Evolutionary conservation across 441 rosid species (phyloP), one percentile per base, ranked within the genome.

Genomic region (Heliophila coronopifolia): DNA sequence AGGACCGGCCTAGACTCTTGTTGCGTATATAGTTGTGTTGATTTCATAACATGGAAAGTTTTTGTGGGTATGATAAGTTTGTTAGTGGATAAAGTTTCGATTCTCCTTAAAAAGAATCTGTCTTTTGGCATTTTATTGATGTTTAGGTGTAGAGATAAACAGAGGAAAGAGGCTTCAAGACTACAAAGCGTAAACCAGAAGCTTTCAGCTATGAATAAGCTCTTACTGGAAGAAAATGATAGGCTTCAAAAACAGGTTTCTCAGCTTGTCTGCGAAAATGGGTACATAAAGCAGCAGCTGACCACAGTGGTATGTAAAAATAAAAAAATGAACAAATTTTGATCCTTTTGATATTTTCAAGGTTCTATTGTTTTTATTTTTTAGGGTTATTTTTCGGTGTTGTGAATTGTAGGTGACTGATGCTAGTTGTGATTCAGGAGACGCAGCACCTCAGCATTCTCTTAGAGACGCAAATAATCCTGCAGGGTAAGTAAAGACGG

Each of bases 201-300:
- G 73, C 71, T 92, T 59, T 78, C 85, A 2, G 96, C 98, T 1
- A 92, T 92, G 98, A 87, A 92, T 74, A 92, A 87, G 75, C 94
- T 92, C 23, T 74, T 92, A 57, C 87, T 92, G 98, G 98, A 92
- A 73, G 98, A 92, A 66, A 92, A 87, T 61, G 96, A 92, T 61
- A 81, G 98, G 80, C 74, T 92, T 81, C 98, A 92, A 73, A 92
- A 92, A 77, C 98, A 92, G 61, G 98, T 87, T 67, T 87, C 98
- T 7, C 93, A 87, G 18, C 70, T 91, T 75, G 98, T 87, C 76
- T 83, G 78, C 69, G 96, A 91, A 56, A 91, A 91, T 67, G 86
- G 96, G 68, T 87, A 81, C 84, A 87, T 87, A 69, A 93, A 96
- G 43, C 95, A 85, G 40, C 85, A 87, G n/a, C n/a, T 59, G 74